Base-by-base conservation (phyloP, 768 basidiomycete species). In the Phlebiopsis flavidoalba region DNA sequence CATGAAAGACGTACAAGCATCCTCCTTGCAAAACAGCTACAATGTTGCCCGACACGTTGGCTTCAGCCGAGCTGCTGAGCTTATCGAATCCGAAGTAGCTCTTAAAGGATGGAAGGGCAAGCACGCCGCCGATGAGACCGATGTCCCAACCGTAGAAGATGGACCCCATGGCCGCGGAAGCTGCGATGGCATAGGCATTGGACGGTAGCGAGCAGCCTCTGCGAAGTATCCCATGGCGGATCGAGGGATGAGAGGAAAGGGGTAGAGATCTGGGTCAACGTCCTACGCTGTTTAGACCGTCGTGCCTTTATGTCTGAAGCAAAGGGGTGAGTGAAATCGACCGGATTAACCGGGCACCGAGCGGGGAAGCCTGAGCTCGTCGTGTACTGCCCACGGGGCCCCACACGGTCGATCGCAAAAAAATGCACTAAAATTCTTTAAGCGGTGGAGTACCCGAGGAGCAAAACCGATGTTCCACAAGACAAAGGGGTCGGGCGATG, bases 141-240 rank as follows among this genome's bases (percentile, higher is more conserved):
- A 75, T 74, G 59, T 83, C 80, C 77, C 79, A 80, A 17, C 79
- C 81, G 53, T 71, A 80, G 70, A 80, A 81, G 19, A 82, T 74
- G 43, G 78, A 79, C 10, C 79, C 81, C 73, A 79, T 73, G 0
- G 79, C 69, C 0, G 79, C 80, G 12, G 79, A 79, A 17, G 73
- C 55, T 7, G 81, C 74, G 17, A 82, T 72, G 3, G 72, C 57
- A 60, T 82, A 82, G 2, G 80, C 79, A 70, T 81, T n/a, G n/a
- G 80, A 49, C 77, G 74, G 64, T 77, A 74, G 36, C 66, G 70
- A 15, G 37, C 33, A 22, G 53, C 26, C 19, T 59, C 61, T n/a
- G 33, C 50, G 19, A 58, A 14, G 53, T 56, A 43, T 36, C 37
- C 37, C 37, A 43, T 55, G 37, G 11, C 15, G 54, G n/a, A 24